Conservation (phyloP, 768 basidiomycete species). For the Psilocybe sp. region DNA sequence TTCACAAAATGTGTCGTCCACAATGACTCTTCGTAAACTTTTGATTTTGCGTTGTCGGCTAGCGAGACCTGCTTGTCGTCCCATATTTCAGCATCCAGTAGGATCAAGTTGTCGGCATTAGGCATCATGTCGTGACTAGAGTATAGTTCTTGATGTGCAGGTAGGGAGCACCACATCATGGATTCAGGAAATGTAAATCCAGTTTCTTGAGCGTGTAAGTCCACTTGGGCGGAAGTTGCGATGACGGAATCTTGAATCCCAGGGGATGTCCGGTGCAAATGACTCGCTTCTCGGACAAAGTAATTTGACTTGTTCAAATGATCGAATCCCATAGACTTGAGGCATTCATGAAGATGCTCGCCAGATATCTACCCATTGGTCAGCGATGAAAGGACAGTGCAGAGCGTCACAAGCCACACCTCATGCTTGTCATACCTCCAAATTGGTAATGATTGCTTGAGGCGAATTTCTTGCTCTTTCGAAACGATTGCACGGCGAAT, state of each 20-base stretch:
- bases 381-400: neutral
- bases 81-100: slow-evolving; percentile 19
- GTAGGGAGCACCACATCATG: slow-evolving; percentile 12
- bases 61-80: slow-evolving; percentile 14
- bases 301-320: slow-evolving; percentile 25
- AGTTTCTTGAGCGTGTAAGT: neutral
- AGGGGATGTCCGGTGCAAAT: too few relatives aligned
- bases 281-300: too few relatives aligned
- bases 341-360: slow-evolving; percentile 44
- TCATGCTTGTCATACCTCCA: slow-evolving; percentile 53
- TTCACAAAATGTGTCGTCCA: slow-evolving; percentile 15
- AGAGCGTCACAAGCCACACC: slow-evolving; percentile 14
- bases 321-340: slow-evolving; percentile 43
- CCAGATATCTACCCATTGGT: slow-evolving; percentile 33
- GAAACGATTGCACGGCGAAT: slow-evolving; percentile 50
- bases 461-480: slow-evolving; percentile 54
- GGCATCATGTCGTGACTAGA: slow-evolving; percentile 9
- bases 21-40: slow-evolving; percentile 42
- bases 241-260: too few relatives aligned
- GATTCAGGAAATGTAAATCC: slow-evolving; percentile 12
- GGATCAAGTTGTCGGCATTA: slow-evolving; percentile 32
- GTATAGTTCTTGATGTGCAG: slow-evolving; percentile 2
- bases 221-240: too few relatives aligned
- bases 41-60: slow-evolving; percentile 19
- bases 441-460: slow-evolving; percentile 59